Base-by-base conservation (phyloP, 108 stramenopile genomes). In the Nannochloropsis granulata region DNA sequence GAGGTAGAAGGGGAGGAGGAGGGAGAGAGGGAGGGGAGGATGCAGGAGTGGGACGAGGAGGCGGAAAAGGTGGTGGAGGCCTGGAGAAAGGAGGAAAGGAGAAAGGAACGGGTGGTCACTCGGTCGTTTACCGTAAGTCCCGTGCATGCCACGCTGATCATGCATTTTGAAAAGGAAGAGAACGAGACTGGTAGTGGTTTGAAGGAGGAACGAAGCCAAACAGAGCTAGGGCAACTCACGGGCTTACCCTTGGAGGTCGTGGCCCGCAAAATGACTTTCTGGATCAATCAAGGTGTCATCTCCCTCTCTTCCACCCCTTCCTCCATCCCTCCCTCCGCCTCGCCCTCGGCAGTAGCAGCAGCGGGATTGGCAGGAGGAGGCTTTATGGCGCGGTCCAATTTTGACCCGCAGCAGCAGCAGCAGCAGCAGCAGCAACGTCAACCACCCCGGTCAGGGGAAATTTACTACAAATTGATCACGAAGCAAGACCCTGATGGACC, bases 81-180 rank as follows among this genome's bases (percentile, higher is more conserved):
- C 34, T 34, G 34, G 34, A 34, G 34, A 5, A 34, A 34, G 34
- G 56, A 71, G 56, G n/a, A 16, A 10, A n/a, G 56, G n/a, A 71
- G 56, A 3, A 3, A n/a, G 56, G 11, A 16, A 10, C 16, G 56
- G 56, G 21, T 71, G 16, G 34, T 34, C 1, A 5, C 34, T 34
- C 86, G 79, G 43, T 43, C 45, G 78, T 95, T 98, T 78, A 89
- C 86, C 11, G 96, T 95, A 43, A 90, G 94, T 5, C 95, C 95
- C 23, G 86, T 96, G 1, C 91, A 95, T 82, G 98, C 96, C 13
- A 93, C 94, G 1, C 91, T 99, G 43, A 94, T 99, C 81, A 86
- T 94, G 83, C 92, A 96, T 88, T 97, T 99, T 80, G 94, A 93
- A 82, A 95, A 79, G 25, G 44, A 84, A 44, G 23, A n/a, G n/a